Evolutionary conservation across 495 filamentous ascomycete species (phyloP).

Genomic region (Trichoderma reesei): DNA sequence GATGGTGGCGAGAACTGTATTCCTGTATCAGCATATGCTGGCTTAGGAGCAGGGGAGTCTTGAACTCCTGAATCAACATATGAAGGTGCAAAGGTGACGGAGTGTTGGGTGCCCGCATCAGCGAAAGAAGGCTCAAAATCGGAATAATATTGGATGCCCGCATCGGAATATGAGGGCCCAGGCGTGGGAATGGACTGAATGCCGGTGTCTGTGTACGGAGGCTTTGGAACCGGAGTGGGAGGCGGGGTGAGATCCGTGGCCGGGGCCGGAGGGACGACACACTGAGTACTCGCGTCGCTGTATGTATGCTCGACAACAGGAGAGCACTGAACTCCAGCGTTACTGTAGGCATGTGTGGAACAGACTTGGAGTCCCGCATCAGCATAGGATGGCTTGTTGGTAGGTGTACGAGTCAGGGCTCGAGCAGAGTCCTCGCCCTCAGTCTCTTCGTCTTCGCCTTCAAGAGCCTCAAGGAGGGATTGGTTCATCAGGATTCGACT

Average conservation of each 20-base stretch:
- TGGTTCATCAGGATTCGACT: conserved; percentile 34
- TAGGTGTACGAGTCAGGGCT: not conserved
- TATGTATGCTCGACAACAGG: not conserved
- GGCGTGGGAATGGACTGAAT: not conserved
- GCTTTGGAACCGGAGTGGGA: not conserved
- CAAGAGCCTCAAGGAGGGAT: conserved; percentile 38
- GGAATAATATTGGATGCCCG: not conserved
- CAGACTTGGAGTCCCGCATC: not conserved
- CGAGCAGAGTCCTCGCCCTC: not conserved
- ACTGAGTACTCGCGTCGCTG: not conserved
- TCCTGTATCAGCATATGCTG: not conserved
- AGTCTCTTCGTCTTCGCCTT: conserved; percentile 40
- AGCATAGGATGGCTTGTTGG: not conserved
- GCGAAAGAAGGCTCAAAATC: not conserved
- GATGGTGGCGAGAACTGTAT: conserved; percentile 69
- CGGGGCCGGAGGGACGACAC: not conserved
- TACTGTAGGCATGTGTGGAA: not conserved
- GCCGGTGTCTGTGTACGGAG: not conserved
- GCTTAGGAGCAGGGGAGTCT: not conserved
- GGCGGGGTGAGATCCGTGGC: not conserved
- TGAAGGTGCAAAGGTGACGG: not conserved
- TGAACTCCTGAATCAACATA: not conserved
- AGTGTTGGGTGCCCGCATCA: not conserved
- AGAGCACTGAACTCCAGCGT: not conserved
- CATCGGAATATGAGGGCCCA: not conserved